These are phyloP conservation scores for Auricularia cornea DNA, from an alignment of 768 basidiomycete species.

Conservation along the genomic window DNA sequence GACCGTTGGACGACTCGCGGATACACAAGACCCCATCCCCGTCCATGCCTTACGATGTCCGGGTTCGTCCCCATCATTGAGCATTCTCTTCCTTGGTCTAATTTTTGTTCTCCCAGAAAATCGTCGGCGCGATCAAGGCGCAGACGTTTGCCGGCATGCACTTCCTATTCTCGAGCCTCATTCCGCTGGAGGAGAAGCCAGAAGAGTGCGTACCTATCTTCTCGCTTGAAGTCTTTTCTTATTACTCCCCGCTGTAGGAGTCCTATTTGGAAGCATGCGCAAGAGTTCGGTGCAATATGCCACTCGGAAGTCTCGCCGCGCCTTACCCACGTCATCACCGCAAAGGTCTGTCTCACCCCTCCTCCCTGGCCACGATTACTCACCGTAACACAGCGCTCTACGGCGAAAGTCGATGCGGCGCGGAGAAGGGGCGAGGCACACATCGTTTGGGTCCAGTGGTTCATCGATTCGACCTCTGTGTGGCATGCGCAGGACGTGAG, in stretches of 20 bases:
- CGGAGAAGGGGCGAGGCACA: constrained; percentile 66
- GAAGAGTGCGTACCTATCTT: constrained; percentile 38
- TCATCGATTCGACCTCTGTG: constrained; percentile 80
- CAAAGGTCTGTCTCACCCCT: constrained; percentile 43
- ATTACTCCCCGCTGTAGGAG: constrained; percentile 15
- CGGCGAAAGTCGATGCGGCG: constrained; percentile 84
- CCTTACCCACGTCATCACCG: constrained; percentile 88
- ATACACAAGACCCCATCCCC: not conserved
- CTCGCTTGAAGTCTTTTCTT: not conserved
- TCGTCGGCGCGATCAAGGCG: constrained; percentile 74
- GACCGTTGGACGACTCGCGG: not conserved
- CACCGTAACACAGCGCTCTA: constrained; percentile 52
- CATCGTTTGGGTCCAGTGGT: constrained; percentile 86
- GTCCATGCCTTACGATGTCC: too few relatives aligned
- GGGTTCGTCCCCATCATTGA: too few relatives aligned
- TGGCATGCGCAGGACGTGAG: constrained; percentile 79
- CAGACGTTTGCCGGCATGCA: constrained; percentile 71
- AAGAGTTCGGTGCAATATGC: constrained; percentile 81
- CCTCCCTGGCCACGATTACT: not conserved
- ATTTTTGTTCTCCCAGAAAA: too few relatives aligned
- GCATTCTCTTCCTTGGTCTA: too few relatives aligned
- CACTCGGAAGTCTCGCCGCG: constrained; percentile 54
- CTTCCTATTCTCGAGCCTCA: constrained; percentile 90
- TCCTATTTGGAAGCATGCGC: constrained; percentile 80
- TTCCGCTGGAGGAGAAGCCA: constrained; percentile 78